Base-by-base conservation (phyloP, 164 flowering plant species). In the Tinospora cordifolia region DNA sequence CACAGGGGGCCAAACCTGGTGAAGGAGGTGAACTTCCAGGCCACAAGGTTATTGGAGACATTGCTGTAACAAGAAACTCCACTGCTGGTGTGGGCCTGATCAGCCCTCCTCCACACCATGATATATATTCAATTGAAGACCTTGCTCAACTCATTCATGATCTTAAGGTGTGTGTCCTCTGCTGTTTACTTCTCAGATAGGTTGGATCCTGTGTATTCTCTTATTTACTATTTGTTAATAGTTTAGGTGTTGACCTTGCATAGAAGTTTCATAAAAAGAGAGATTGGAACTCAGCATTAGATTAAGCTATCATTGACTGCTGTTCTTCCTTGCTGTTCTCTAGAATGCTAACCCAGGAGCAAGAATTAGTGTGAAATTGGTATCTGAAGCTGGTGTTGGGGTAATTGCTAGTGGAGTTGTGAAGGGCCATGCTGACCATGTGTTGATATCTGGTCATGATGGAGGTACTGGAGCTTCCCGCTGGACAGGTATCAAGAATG, bases 1-100 rank as follows among this genome's bases (percentile, higher is more conserved):
- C 62, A 59, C 83, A 94, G 99, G 99, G 99, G n/a, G 99, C 99
- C 21, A 95, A 95, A 79, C 99, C 99, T 68, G 99, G 99, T 77
- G 99, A 95, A 84, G 99, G 99, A 62, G 99, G 99, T 77, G 99
- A 95, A 80, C 96, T 95, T 74, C 99, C 99, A 57, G 99, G 99
- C 9, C 99, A 95, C 75, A 95, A 95, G 79, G 99, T 95, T 57
- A 86, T 92, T 57, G 99, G 97, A 66, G 99, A 95, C 68, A 95
- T 95, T 82, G 99, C 99, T 8, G 82, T 90, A 9, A 95, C 99
- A 49, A 85, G 99, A 76, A 86, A 95, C 71, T 95, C 99, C 25
- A 95, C 99, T 30, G 94, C 99, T 73, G 98, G 99, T 62, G 99
- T 95, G 44, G 99, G 99, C 22, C 92, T 95, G 59, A 95, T 95